Evolutionary conservation across 2,329 filamentous ascomycete genomes (phyloP).

Genomic region (Beauveria rudraprayagi): DNA sequence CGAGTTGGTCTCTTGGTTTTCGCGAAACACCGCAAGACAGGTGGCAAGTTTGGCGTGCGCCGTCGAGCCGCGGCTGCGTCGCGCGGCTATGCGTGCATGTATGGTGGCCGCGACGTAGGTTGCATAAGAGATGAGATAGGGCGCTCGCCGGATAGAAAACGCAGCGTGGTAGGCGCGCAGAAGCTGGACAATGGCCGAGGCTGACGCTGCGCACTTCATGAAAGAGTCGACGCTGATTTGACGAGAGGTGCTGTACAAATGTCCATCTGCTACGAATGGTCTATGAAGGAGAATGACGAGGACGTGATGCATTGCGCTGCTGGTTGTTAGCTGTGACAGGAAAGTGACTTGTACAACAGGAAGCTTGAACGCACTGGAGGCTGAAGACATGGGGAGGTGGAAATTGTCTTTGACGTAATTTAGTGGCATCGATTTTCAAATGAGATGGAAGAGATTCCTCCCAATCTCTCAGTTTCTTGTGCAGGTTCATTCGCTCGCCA

Average conservation of each 20-base stretch:
- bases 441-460: not conserved
- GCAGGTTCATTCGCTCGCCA: slow-evolving; percentile 18
- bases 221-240: not conserved
- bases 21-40: not conserved
- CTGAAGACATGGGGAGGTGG: not conserved
- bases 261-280: not conserved
- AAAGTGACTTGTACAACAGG: not conserved
- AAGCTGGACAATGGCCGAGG: not conserved
- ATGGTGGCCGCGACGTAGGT: slow-evolving; percentile 48
- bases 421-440: not conserved
- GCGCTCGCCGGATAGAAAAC: slow-evolving; percentile 33
- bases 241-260: not conserved
- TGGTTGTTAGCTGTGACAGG: not conserved
- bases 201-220: not conserved
- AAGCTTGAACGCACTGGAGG: no score
- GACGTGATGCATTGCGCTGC: not conserved
- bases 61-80: not conserved
- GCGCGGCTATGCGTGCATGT: slow-evolving; percentile 41
- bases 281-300: not conserved
- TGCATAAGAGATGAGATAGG: slow-evolving; percentile 47
- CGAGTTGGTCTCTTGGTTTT: not conserved
- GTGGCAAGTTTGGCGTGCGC: not conserved
- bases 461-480: not conserved
- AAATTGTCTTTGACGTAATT: not conserved
- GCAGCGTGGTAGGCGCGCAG: not conserved